Base-by-base conservation (phyloP, 2,329 filamentous ascomycete genomes). In the Penicillium sp. region DNA sequence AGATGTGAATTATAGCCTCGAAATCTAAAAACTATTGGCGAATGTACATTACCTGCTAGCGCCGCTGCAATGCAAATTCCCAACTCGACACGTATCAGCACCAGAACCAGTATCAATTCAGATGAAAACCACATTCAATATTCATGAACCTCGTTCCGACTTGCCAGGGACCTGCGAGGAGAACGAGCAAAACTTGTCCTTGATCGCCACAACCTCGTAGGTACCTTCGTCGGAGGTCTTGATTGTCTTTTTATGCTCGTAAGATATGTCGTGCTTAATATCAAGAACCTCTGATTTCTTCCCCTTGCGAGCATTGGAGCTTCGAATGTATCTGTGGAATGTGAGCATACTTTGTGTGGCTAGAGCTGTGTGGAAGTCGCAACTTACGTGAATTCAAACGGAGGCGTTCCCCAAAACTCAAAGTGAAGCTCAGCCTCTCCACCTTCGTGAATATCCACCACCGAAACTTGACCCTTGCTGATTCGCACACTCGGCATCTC, bases 121-220 rank as follows among this genome's bases (percentile, higher is more conserved):
- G 43, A 53, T 46, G 10, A 44, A 42, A 52, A 49, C 57, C 49
- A 56, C 48, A 51, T 54, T 54, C 53, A 45, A 54, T 43, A 61
- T 56, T 54, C 51, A 58, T 60, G 51, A 62, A 49, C 53, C 53
- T 49, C 65, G 67, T 53, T 73, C 70, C 33, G 65, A 64, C 58
- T 77, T 81, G 47, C 78, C 78, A 36, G 79, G 74, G 59, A 84
- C 81, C 66, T 86, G 82, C 55, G 86, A 93, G 42, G 89, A 89
- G 72, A 95, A 96, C 24, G 90, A 86, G 70, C 94, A 99, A 76
- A 84, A 95, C 66, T 85, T 85, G 74, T 99, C 94, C 79, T 95
- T 95, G 74, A 99, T 96, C 10, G 90, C 87, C 28, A 97, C 89
- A 16, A 99, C 93, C 76, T 99, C 94, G 69, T 99, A 99, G 61